Percentiles rank a stretch among this genome's conserved stretches.
phyloP scores from a whole-genome alignment of 78 protist genomes.

The Protostelium mycophagum region DNA sequence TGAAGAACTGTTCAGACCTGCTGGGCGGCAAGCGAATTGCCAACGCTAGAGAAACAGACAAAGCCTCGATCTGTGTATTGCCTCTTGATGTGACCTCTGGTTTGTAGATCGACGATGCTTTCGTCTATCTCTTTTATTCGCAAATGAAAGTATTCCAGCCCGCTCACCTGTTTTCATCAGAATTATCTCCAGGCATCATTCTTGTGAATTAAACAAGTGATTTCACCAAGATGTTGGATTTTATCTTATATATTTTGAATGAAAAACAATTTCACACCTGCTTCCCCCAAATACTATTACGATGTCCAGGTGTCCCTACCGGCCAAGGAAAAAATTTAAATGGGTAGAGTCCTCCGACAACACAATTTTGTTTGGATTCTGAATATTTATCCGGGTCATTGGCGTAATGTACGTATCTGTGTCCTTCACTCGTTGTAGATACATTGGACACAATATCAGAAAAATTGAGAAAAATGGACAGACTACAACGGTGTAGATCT shows the following conservation, averaged over 20 bases:
- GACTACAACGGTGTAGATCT: too few species aligned
- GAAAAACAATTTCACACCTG: not conserved
- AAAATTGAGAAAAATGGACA: too few species aligned
- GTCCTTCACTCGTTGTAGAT: not conserved
- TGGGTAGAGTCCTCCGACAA: not conserved
- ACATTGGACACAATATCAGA: too few species aligned
- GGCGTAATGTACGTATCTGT: not conserved
- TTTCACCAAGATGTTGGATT: too few species aligned
- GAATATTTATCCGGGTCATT: not conserved
- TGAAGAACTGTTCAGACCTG: not conserved
- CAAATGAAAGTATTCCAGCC: not conserved
- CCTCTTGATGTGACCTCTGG: not conserved
- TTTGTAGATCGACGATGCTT: not conserved
- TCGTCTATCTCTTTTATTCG: not conserved
- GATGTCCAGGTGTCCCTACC: not conserved
- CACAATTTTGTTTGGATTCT: not conserved
- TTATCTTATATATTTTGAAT: too few species aligned
- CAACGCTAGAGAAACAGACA: not conserved
- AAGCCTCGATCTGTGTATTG: not conserved
- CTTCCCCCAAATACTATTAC: not conserved
- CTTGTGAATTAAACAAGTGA: too few species aligned
- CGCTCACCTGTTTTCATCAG: not conserved
- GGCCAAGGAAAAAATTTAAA: not conserved
- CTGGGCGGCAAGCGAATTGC: not conserved
- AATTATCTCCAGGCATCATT: not conserved